Conservation (phyloP, 306 rosid genomes). For the Trichosanthes truncata region DNA sequence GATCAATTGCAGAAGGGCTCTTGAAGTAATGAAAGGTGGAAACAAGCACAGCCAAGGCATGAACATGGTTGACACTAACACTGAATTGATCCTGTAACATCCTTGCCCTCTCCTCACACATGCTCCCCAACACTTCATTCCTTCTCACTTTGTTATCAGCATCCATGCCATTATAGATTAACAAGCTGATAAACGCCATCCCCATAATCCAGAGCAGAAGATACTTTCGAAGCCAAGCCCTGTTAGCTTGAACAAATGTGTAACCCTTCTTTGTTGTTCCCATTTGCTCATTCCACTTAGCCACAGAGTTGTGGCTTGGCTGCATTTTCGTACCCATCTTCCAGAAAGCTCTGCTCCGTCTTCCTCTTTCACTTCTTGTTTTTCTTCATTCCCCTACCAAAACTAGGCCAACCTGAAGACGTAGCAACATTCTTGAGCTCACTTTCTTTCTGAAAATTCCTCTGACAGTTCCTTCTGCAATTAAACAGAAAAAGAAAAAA, state of each 20-base stretch:
- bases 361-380: constrained; percentile 15
- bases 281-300: constrained; percentile 58
- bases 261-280: constrained; percentile 49
- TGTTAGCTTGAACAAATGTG: constrained; percentile 65
- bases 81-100: constrained; percentile 96
- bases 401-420: constrained; percentile 27
- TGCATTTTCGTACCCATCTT: constrained; percentile 41
- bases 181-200: constrained; percentile 39
- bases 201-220: constrained; percentile 52
- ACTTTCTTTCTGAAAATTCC: constrained; percentile 13
- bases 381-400: constrained; percentile 24
- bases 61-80: constrained; percentile 96
- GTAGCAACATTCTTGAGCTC: constrained; percentile 11
- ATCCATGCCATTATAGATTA: constrained; percentile 58
- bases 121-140: constrained; percentile 66
- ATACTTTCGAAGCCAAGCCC: constrained; percentile 65
- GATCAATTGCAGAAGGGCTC: constrained; percentile 90
- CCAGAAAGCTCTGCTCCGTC: constrained; percentile 17
- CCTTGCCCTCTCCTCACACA: constrained; percentile 95
- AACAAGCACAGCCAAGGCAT: constrained; percentile 92
- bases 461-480: background rate
- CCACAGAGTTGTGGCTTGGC: constrained; percentile 46
- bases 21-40: constrained; percentile 88
- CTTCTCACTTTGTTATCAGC: constrained; percentile 70
- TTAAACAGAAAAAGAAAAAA: background rate